Conservation (phyloP, 2,329 filamentous ascomycete species). For the Paracoccidioides brasiliensis region DNA sequence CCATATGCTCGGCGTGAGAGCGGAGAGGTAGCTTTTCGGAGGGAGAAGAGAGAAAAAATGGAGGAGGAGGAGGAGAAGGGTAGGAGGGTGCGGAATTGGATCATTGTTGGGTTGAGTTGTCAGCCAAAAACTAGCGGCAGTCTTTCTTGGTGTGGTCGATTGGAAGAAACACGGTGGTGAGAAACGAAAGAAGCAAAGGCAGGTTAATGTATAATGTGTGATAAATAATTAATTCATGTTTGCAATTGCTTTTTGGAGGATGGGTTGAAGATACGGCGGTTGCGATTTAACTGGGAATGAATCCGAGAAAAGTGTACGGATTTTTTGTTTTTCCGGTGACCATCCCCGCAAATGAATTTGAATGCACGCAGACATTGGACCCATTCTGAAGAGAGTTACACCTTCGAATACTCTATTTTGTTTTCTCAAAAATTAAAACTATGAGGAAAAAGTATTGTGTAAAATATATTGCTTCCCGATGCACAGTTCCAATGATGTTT, state of each 20-base stretch:
- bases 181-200: background rate
- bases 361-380: too few species aligned
- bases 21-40: constrained; percentile 21
- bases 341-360: too few species aligned
- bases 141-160: background rate
- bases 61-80: constrained; percentile 20
- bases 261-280: too few species aligned
- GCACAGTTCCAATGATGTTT: background rate
- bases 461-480: background rate
- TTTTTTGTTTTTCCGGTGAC: too few species aligned
- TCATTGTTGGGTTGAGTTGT: constrained; percentile 16
- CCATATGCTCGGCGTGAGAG: constrained; percentile 17
- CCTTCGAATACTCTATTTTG: too few species aligned
- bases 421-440: background rate
- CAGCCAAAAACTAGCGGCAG: background rate
- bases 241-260: background rate
- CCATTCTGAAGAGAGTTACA: too few species aligned
- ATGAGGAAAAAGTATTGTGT: too few species aligned
- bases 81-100: constrained; percentile 24
- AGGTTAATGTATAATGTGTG: background rate
- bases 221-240: background rate
- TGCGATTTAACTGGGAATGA: too few species aligned
- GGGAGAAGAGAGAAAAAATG: constrained; percentile 20
- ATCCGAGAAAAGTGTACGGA: too few species aligned
- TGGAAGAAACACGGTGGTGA: background rate